Percentiles rank a stretch among this genome's conserved stretches.
These are phyloP conservation scores for Afroboletus lepidellus DNA, from an alignment of 1,284 basidiomycete species.

Conservation along the genomic window DNA sequence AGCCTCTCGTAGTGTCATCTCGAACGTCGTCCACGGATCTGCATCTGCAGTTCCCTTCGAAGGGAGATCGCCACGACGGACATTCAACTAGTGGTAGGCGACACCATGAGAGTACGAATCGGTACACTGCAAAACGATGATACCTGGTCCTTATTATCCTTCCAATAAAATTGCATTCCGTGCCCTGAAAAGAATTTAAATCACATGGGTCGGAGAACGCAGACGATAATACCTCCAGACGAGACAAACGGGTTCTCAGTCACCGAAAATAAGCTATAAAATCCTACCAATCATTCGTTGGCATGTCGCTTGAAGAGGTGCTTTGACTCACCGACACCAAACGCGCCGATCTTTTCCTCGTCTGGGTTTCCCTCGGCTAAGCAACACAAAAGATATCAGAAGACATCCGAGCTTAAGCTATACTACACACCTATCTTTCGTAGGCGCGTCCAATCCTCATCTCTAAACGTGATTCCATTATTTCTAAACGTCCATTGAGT, in stretches of 20 bases:
- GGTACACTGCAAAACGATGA: background rate
- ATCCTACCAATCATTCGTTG: slow-evolving; percentile 43
- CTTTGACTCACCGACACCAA: slow-evolving; percentile 67
- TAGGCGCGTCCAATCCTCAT: slow-evolving; percentile 85
- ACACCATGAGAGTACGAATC: slow-evolving; percentile 4
- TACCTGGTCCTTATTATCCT: slow-evolving; percentile 85
- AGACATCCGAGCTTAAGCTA: background rate
- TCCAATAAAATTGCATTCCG: slow-evolving; percentile 99
- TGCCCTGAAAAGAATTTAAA: slow-evolving; percentile 48
- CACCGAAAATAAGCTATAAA: slow-evolving; percentile 79
- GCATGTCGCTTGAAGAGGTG: background rate
- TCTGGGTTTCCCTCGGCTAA: slow-evolving; percentile 83
- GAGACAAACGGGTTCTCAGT: slow-evolving; percentile 93
- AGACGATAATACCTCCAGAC: slow-evolving; percentile 61
- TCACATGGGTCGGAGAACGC: background rate
- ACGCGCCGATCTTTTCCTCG: slow-evolving; percentile 85
- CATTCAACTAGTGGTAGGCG: slow-evolving; percentile 60
- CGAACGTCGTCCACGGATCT: slow-evolving; percentile 3
- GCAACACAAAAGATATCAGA: background rate
- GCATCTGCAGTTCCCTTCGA: slow-evolving; percentile 28
- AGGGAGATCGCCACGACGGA: slow-evolving; percentile 71
- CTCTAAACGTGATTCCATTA: slow-evolving; percentile 79
- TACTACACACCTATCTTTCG: slow-evolving; percentile 78
- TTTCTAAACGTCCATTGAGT: slow-evolving; percentile 84
- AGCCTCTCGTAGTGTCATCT: slow-evolving; percentile 1